phyloP scores from a whole-genome alignment of 805 yeast genomes.

The Kodamaea fukazawae region DNA sequence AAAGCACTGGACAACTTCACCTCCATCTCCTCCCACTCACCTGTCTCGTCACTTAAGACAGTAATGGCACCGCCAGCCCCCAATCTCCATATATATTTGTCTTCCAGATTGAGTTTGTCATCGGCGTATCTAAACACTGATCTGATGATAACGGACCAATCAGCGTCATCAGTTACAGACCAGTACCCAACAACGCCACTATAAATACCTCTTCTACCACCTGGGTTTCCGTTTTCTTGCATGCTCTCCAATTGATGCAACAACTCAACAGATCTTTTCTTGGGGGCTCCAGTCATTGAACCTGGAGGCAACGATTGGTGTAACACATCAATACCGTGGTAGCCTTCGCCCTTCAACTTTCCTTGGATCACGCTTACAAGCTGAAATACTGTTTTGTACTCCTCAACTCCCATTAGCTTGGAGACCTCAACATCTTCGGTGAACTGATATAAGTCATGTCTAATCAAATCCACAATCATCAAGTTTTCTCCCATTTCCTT shows the following conservation, averaged over 20 bases:
- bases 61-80: constrained; percentile 99
- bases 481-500: constrained; percentile 94
- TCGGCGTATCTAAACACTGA: constrained; percentile 67
- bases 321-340: constrained; percentile 75
- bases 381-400: constrained; percentile 86
- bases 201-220: constrained; percentile 74
- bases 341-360: constrained; percentile 33
- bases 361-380: constrained; percentile 89
- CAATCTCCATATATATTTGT: constrained; percentile 59
- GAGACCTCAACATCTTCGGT: constrained; percentile 65
- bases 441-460: constrained; percentile 81
- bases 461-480: constrained; percentile 93
- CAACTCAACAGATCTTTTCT: constrained; percentile 84
- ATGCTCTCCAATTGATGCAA: constrained; percentile 56
- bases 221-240: constrained; percentile 29
- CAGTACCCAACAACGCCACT: constrained; percentile 96
- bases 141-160: constrained; percentile 94
- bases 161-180: constrained; percentile 82
- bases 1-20: constrained; percentile 77
- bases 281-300: constrained; percentile 99
- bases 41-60: constrained; percentile 74
- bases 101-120: constrained; percentile 35
- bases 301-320: constrained; percentile 90
- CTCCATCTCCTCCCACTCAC: constrained; percentile 91
- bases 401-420: constrained; percentile 87